Percentiles rank a stretch among this genome's conserved stretches.
phyloP scores from a whole-genome alignment of 352 stramenopile species.

The Pythium grandisporangium region DNA sequence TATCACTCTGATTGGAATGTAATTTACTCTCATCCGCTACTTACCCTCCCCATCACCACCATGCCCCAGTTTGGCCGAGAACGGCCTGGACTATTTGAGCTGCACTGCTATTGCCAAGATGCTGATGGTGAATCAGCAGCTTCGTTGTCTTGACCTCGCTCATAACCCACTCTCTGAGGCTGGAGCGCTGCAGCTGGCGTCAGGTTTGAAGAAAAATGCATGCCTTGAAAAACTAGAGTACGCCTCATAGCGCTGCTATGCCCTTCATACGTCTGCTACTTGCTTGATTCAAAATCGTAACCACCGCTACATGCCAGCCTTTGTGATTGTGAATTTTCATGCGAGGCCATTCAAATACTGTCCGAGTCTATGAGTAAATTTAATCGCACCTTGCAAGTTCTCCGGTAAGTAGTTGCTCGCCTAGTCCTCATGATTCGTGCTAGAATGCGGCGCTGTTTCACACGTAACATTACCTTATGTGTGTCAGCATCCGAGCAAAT shows the following conservation, averaged over 20 bases:
- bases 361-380: slow-evolving; percentile 24
- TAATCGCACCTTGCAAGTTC: slow-evolving; percentile 30
- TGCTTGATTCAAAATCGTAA: no score
- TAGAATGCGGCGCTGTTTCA: no score
- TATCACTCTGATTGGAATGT: no score
- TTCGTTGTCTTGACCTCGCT: slow-evolving; percentile 28
- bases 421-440: no score
- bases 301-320: no score
- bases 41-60: no score
- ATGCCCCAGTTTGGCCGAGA: slow-evolving; percentile 31
- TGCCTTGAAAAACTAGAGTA: slow-evolving; percentile 35
- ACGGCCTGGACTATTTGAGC: slow-evolving; percentile 49
- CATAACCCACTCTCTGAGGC: slow-evolving; percentile 40
- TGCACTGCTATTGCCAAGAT: slow-evolving; percentile 31
- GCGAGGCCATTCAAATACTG: slow-evolving; percentile 26
- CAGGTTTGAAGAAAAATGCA: slow-evolving; percentile 44
- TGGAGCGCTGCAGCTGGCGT: slow-evolving; percentile 26
- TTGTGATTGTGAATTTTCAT: slow-evolving; percentile 27
- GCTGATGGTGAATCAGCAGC: slow-evolving; percentile 38
- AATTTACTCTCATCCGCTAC: no score
- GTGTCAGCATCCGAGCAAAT: slow-evolving; percentile 27
- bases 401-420: slow-evolving; percentile 39
- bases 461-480: no score
- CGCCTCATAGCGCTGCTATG: no score
- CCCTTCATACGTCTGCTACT: no score